These are phyloP conservation scores for Sideroxylon spinosum DNA, from an alignment of 179 eudicot species.

Conservation along the genomic window DNA sequence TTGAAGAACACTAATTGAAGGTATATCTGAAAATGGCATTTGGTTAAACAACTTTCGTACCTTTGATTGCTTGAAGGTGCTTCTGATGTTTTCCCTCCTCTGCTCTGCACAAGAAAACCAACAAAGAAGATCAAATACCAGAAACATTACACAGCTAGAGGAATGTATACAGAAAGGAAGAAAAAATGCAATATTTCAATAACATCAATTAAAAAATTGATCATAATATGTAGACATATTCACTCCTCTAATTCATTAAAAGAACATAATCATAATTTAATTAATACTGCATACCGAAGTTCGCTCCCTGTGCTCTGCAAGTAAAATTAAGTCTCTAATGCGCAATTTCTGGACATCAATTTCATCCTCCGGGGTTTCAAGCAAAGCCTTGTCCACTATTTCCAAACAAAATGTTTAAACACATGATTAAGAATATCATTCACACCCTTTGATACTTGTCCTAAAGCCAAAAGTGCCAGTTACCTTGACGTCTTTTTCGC, in stretches of 20 bases:
- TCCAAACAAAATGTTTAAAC: constrained; percentile 9
- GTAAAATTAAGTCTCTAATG: constrained; percentile 60
- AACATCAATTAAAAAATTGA: background rate
- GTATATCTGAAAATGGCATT: background rate
- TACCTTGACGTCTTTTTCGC: constrained; percentile 63
- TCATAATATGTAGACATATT: background rate
- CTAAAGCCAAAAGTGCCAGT: background rate
- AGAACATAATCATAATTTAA: constrained; percentile 7
- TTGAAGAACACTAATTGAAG: background rate
- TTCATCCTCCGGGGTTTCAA: constrained; percentile 73
- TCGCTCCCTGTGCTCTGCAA: constrained; percentile 65
- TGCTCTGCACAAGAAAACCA: constrained; percentile 42
- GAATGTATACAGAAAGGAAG: constrained; percentile 7
- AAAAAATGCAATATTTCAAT: background rate
- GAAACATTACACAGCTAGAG: background rate
- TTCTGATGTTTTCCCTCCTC: constrained; percentile 30
- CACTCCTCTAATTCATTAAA: constrained; percentile 1
- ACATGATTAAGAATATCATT: constrained; percentile 13
- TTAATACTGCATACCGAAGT: constrained; percentile 34
- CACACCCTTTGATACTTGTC: background rate
- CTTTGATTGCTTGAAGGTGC: constrained; percentile 33
- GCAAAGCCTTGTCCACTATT: constrained; percentile 63
- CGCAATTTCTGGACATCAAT: constrained; percentile 49
- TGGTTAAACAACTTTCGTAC: constrained; percentile 24
- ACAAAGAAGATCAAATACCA: background rate